Evolutionary conservation across 345 rosid species (phyloP).

Genomic region (Leavenworthia alabamica): DNA sequence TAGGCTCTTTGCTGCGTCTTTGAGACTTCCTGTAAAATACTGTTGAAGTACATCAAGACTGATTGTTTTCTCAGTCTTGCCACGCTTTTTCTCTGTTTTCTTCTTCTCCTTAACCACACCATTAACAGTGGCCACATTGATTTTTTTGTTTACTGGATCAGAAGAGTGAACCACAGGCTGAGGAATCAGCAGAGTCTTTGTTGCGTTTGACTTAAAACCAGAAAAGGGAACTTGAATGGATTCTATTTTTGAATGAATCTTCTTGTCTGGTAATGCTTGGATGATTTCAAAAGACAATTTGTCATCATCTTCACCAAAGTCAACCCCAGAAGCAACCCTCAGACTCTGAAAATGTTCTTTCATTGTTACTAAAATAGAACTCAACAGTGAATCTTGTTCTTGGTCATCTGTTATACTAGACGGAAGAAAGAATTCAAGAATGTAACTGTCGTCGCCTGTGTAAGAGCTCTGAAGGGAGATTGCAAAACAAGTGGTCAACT

Average conservation of each 20-base stretch:
- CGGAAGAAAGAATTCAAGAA: slow-evolving; percentile 83
- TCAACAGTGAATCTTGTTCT: slow-evolving; percentile 52
- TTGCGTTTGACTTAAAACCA: slow-evolving; percentile 22
- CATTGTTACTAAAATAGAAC: slow-evolving; percentile 67
- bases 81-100: slow-evolving; percentile 61
- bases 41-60: slow-evolving; percentile 88
- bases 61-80: slow-evolving; percentile 80
- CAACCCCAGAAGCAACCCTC: slow-evolving; percentile 68
- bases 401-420: slow-evolving; percentile 34
- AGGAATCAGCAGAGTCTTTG: slow-evolving; percentile 5
- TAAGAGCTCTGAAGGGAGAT: slow-evolving; percentile 69
- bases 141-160: slow-evolving; percentile 19
- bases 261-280: slow-evolving; percentile 45
- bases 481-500: slow-evolving; percentile 65
- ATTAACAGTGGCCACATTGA: slow-evolving; percentile 13
- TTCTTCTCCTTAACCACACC: slow-evolving; percentile 36
- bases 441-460: slow-evolving; percentile 79
- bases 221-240: slow-evolving; percentile 41
- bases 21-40: slow-evolving; percentile 84
- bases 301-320: slow-evolving; percentile 46
- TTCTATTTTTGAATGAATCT: slow-evolving; percentile 42
- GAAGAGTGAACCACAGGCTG: slow-evolving; percentile 19
- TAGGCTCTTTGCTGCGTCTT: slow-evolving; percentile 93
- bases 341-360: slow-evolving; percentile 76
- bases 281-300: slow-evolving; percentile 56